Evolutionary conservation across 2,329 filamentous ascomycete species (phyloP).

Genomic region (Hypoxylon sp.): DNA sequence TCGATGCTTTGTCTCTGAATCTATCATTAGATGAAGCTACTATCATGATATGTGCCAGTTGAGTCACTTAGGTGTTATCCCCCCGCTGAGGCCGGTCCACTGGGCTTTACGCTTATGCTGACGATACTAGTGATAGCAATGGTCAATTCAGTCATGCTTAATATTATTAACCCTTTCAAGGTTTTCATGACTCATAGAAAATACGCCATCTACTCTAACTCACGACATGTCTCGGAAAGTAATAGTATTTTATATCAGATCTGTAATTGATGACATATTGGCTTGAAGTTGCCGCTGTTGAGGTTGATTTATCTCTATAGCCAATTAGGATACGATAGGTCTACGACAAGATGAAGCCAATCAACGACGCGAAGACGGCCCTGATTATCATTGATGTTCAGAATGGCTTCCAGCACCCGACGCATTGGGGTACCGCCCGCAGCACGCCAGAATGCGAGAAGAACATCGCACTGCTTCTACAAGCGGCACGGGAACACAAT

Average conservation of each 20-base stretch:
- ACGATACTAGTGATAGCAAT: neutral
- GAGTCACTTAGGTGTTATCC: neutral
- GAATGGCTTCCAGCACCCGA: constrained; percentile 58
- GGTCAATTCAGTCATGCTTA: neutral
- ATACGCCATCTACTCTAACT: constrained; percentile 1
- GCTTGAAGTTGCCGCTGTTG: neutral
- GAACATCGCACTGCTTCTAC: constrained; percentile 59
- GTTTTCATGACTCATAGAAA: constrained; percentile 15
- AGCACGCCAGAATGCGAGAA: constrained; percentile 62
- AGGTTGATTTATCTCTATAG: neutral
- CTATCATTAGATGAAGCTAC: neutral
- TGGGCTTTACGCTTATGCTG: neutral
- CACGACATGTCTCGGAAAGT: neutral
- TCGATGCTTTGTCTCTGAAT: neutral
- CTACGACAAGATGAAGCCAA: constrained; percentile 42
- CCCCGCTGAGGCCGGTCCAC: constrained; percentile 1
- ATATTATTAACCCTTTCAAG: neutral
- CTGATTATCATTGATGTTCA: constrained; percentile 66
- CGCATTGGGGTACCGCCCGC: constrained; percentile 52
- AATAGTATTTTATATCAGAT: neutral
- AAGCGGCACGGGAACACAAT: constrained; percentile 47
- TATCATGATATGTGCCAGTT: neutral
- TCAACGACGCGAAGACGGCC: constrained; percentile 54
- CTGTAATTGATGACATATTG: neutral
- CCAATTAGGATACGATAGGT: neutral